Base-by-base conservation (phyloP, 345 rosid species). In the Eucalyptus pauciflora region DNA sequence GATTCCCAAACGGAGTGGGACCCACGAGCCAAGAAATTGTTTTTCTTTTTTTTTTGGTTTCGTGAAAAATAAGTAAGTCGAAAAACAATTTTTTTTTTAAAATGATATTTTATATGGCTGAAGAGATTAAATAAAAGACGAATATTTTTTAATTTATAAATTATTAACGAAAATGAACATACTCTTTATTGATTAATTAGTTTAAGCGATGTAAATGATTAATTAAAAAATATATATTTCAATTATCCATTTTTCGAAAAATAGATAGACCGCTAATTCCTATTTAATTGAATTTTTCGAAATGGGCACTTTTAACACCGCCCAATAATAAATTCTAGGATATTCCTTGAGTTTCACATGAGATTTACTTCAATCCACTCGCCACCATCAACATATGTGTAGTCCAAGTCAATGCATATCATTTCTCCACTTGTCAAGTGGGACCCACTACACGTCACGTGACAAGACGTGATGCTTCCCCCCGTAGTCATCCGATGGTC, bases 211-310 rank as follows among this genome's bases (percentile, higher is more conserved):
- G 12, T 12, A 12, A 60, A 0, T 0, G 0, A 27, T 27, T 11
- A 60, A 10, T 27, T 60, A 10, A 27, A 58, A 58, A 58, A n/a
- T 0, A 60, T 0, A 58, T 11, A 60, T 60, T 27, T 27, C 0
- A 12, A 27, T 27, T 27, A 60, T 60, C 0, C 0, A 60, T 27
- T 60, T 5, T 5, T 27, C 1, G 4, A 58, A 10, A 10, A 60
- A 60, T 0, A 60, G 1, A 60, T 0, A 11, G 15, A 25, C 3
- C n/a, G 0, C 5, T 4, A 10, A 1, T 11, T 27, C 1, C 31
- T 2, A 25, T 60, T 27, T 60, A 5, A 60, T 27, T 27, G n/a
- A 27, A 15, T 27, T 41, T n/a, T n/a, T n/a, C n/a, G n/a, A n/a
- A n/a, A n/a, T n/a, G 50, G 50, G 13, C 50, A 49, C 15, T 12